These are phyloP conservation scores for Xylariaceae sp. DNA, from an alignment of 2,329 filamentous ascomycete species.

Conservation along the genomic window DNA sequence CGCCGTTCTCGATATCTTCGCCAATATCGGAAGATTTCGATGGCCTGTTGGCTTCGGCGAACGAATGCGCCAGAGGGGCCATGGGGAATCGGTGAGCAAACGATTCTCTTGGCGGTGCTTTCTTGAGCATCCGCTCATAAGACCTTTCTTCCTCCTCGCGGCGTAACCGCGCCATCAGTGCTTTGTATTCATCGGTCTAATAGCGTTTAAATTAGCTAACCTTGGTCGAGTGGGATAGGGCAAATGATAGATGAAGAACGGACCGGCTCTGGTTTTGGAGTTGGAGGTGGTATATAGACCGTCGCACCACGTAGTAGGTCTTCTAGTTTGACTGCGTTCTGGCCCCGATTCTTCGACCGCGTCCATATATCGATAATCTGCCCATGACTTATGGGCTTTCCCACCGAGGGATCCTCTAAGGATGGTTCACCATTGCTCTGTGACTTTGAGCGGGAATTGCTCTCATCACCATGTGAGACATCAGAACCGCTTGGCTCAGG, in stretches of 20 bases:
- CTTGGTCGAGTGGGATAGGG: slow-evolving; percentile 1
- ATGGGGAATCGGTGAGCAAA: slow-evolving; percentile 62
- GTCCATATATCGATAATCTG: slow-evolving; percentile 68
- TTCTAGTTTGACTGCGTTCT: slow-evolving; percentile 60
- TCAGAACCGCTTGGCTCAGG: slow-evolving; percentile 23
- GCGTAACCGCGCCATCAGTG: slow-evolving; percentile 83
- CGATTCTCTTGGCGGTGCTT: slow-evolving; percentile 56
- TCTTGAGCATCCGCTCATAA: slow-evolving; percentile 80
- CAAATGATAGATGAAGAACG: slow-evolving; percentile 33
- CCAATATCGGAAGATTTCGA: slow-evolving; percentile 48
- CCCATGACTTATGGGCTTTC: slow-evolving; percentile 71
- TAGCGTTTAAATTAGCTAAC: slow-evolving; percentile 8
- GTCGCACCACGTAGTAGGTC: slow-evolving; percentile 70
- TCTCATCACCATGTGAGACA: slow-evolving; percentile 20
- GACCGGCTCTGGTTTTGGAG: slow-evolving; percentile 77
- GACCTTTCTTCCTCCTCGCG: slow-evolving; percentile 78
- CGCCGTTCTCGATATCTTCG: slow-evolving; percentile 67
- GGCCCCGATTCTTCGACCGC: slow-evolving; percentile 44
- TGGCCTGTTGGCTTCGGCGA: slow-evolving; percentile 57
- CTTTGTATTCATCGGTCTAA: slow-evolving; percentile 80
- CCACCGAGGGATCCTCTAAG: slow-evolving; percentile 54
- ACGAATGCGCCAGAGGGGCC: slow-evolving; percentile 54
- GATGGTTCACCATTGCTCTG: slow-evolving; percentile 47
- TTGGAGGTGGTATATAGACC: slow-evolving; percentile 78
- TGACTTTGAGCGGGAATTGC: background rate